Percentiles rank a stretch among this genome's conserved stretches.
Evolutionary conservation across 805 yeast genomes (phyloP).

Genomic region (Tetrapisispora taiwanensis): DNA sequence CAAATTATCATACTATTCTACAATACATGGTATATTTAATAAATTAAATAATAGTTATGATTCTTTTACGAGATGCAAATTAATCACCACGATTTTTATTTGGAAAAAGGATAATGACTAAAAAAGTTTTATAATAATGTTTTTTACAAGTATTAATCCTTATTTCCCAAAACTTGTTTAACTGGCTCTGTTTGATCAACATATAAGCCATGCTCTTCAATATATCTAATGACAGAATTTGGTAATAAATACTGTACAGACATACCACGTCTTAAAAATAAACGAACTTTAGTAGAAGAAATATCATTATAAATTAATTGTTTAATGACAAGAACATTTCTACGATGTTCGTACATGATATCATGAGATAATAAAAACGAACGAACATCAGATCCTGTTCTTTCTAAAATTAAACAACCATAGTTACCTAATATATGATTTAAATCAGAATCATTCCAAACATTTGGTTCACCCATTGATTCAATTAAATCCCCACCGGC

Average conservation of each 20-base stretch:
- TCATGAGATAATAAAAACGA: conserved; percentile 87
- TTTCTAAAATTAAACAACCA: conserved; percentile 92
- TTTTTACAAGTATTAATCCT: conserved; percentile 18
- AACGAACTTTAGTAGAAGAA: conserved; percentile 85
- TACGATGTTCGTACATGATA: conserved; percentile 92
- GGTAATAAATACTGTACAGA: conserved; percentile 91
- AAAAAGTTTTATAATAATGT: too few relatives aligned
- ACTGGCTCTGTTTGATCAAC: conserved; percentile 86
- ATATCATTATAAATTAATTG: conserved; percentile 95
- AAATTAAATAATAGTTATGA: too few relatives aligned
- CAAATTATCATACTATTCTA: too few relatives aligned
- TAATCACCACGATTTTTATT: too few relatives aligned
- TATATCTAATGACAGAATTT: conserved; percentile 86
- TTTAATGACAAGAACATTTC: conserved; percentile 87
- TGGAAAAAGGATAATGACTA: too few relatives aligned
- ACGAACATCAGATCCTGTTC: conserved; percentile 94
- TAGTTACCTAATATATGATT: conserved; percentile 92
- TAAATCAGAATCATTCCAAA: conserved; percentile 93
- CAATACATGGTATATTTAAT: too few relatives aligned
- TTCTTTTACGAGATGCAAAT: too few relatives aligned
- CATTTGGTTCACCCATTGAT: conserved; percentile 99
- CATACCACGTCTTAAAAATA: conserved; percentile 91
- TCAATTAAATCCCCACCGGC: conserved; percentile 98
- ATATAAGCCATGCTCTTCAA: conserved; percentile 84
- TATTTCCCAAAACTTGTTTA: conserved; percentile 60